These are phyloP conservation scores for Auricularia sp. DNA, from an alignment of 768 basidiomycete species.

Conservation along the genomic window DNA sequence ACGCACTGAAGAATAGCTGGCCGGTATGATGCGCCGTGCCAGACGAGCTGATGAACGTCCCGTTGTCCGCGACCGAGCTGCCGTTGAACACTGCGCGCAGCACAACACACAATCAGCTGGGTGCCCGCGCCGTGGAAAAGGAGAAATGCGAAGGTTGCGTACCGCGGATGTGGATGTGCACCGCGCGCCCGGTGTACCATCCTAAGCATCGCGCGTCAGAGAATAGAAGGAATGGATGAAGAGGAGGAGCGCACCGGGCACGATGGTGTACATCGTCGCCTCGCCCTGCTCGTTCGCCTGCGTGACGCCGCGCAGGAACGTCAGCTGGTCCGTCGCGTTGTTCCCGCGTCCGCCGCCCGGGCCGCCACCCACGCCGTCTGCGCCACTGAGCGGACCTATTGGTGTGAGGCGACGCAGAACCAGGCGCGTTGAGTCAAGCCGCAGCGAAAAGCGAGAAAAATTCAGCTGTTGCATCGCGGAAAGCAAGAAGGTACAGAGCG, in stretches of 20 bases:
- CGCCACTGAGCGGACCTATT: not conserved
- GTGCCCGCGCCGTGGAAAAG: too few species aligned
- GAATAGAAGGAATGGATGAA: too few species aligned
- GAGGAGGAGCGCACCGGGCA: not conserved
- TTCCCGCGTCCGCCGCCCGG: not conserved
- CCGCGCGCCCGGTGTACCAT: conserved; percentile 4
- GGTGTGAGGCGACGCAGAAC: not conserved
- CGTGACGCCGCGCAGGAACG: conserved; percentile 5
- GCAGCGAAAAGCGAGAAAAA: too few species aligned
- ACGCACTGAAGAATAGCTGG: not conserved
- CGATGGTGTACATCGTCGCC: conserved; percentile 2
- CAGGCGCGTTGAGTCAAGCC: too few species aligned
- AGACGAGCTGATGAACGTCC: not conserved
- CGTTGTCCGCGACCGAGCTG: not conserved
- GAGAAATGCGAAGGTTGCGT: too few species aligned
- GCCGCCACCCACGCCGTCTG: not conserved
- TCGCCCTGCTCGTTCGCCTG: conserved; percentile 2
- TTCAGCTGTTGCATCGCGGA: too few species aligned
- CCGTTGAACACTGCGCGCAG: not conserved
- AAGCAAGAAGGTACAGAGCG: too few species aligned
- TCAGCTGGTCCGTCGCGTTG: not conserved
- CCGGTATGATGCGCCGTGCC: not conserved
- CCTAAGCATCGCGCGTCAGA: not conserved
- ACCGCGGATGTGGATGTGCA: conserved; percentile 7
- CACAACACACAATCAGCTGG: not conserved